A percentile compares a stretch with the other conserved stretches of the same genome.
phyloP scores from a whole-genome alignment of 768 basidiomycete genomes.

The Trametes meyenii region DNA sequence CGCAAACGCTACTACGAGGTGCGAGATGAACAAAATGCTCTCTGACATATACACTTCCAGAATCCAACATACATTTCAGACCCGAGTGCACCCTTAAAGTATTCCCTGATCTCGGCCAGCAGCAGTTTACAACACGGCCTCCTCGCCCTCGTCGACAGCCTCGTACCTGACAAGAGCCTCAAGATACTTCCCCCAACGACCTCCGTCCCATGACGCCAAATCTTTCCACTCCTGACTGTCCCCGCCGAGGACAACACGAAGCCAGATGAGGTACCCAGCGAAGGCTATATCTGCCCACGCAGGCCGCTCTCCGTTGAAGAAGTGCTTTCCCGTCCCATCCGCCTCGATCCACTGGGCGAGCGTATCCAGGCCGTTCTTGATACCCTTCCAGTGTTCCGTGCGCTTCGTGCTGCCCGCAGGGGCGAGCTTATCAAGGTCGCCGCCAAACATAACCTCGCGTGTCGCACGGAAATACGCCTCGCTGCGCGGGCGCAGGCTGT shows the following conservation, averaged over 20 bases:
- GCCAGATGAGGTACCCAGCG: slow-evolving; percentile 40
- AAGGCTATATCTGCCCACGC: slow-evolving; percentile 41
- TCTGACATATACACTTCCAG: no score
- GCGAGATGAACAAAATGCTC: no score
- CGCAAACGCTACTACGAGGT: no score
- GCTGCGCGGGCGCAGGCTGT: slow-evolving; percentile 39
- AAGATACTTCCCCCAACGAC: slow-evolving; percentile 42
- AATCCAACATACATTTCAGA: no score
- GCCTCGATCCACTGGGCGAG: slow-evolving; percentile 37
- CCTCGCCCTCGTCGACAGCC: slow-evolving; percentile 14
- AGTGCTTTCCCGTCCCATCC: slow-evolving; percentile 31
- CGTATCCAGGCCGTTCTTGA: slow-evolving; percentile 29
- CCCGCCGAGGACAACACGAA: slow-evolving; percentile 32
- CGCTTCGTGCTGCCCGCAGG: slow-evolving; percentile 30
- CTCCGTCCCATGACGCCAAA: slow-evolving; percentile 40
- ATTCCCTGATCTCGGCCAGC: neutral
- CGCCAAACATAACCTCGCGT: slow-evolving; percentile 36
- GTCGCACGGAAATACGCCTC: slow-evolving; percentile 43
- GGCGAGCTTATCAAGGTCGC: slow-evolving; percentile 40
- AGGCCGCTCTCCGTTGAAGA: slow-evolving; percentile 38
- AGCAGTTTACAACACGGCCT: neutral
- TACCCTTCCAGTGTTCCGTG: slow-evolving; percentile 33
- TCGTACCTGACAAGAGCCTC: slow-evolving; percentile 38
- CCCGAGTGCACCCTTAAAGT: no score
- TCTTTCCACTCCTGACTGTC: slow-evolving; percentile 38